phyloP scores from a whole-genome alignment of 768 basidiomycete genomes.

The Russula virescens region DNA sequence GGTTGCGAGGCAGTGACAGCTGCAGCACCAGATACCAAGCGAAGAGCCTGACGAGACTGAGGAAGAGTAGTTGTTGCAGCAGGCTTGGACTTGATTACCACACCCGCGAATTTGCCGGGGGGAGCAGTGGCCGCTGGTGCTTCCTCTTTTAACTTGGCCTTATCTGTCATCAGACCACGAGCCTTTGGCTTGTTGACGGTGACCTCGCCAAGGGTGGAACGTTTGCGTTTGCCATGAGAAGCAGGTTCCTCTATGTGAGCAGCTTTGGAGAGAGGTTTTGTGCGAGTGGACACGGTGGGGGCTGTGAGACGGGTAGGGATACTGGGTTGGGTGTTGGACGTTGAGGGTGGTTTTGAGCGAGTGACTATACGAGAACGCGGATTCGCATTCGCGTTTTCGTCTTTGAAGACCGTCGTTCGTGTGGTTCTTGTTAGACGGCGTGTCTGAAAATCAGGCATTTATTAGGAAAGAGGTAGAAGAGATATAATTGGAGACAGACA shows the following conservation, averaged over 20 bases:
- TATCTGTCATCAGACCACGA: slow-evolving; percentile 36
- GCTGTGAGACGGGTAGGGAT: slow-evolving; percentile 38
- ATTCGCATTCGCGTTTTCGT: slow-evolving; percentile 59
- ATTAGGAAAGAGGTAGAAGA: not conserved
- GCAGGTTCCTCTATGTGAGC: slow-evolving; percentile 43
- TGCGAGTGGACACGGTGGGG: slow-evolving; percentile 48
- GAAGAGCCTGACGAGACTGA: slow-evolving; percentile 46
- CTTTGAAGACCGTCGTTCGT: slow-evolving; percentile 48
- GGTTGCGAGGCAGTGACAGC: slow-evolving; percentile 14
- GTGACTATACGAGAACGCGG: slow-evolving; percentile 54
- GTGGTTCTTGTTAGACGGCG: slow-evolving; percentile 58
- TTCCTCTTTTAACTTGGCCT: slow-evolving; percentile 51
- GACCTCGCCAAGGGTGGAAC: slow-evolving; percentile 70
- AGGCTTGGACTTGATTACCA: slow-evolving; percentile 52
- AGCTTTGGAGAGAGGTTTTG: slow-evolving; percentile 40
- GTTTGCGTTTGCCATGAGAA: slow-evolving; percentile 62
- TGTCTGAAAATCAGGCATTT: slow-evolving; percentile 36
- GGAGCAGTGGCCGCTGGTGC: slow-evolving; percentile 26
- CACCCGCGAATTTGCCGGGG: slow-evolving; percentile 55
- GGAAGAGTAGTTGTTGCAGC: slow-evolving; percentile 33
- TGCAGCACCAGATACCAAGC: slow-evolving; percentile 38
- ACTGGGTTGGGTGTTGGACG: slow-evolving; percentile 34
- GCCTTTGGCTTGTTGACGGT: slow-evolving; percentile 44
- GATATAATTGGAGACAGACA: slow-evolving; percentile 25
- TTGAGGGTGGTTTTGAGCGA: slow-evolving; percentile 53